phyloP scores from a whole-genome alignment of 495 filamentous ascomycete species.

The Aspergillus conjunctus region DNA sequence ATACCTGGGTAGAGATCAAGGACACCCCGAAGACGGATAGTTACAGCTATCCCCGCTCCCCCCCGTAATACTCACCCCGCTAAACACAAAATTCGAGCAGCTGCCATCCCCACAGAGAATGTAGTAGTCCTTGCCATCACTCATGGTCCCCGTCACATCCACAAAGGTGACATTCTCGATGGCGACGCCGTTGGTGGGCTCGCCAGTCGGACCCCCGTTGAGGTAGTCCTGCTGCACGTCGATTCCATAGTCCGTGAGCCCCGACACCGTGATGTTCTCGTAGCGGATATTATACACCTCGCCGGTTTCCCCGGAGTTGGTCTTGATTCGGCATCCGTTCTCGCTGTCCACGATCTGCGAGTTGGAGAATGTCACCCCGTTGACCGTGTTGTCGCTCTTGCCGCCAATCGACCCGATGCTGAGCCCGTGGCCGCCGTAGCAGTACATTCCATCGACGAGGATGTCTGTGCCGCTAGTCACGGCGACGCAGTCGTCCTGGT shows the following conservation, averaged over 20 bases:
- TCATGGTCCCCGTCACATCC: constrained; percentile 46
- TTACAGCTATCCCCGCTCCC: constrained; percentile 50
- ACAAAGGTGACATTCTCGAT: constrained; percentile 43
- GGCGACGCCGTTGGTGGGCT: constrained; percentile 46
- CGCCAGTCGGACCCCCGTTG: constrained; percentile 51
- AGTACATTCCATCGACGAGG: constrained; percentile 29
- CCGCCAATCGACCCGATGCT: constrained; percentile 53
- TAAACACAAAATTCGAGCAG: constrained; percentile 47
- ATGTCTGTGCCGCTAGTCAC: constrained; percentile 42
- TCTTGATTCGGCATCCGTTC: constrained; percentile 52
- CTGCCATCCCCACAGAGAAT: constrained; percentile 51
- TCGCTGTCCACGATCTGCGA: constrained; percentile 32
- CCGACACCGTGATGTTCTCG: constrained; percentile 42
- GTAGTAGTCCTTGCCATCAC: constrained; percentile 44
- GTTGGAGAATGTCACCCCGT: constrained; percentile 42
- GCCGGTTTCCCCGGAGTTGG: constrained; percentile 46
- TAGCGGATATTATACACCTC: constrained; percentile 45
- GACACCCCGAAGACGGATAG: constrained; percentile 31
- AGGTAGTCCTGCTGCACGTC: constrained; percentile 52
- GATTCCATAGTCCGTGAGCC: constrained; percentile 50
- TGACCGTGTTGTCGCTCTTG: constrained; percentile 50
- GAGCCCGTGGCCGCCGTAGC: constrained; percentile 50
- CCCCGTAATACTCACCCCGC: constrained; percentile 40
- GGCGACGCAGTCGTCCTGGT: constrained; percentile 53
- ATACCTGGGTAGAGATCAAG: too few species aligned